These are phyloP conservation scores for Condylostoma magnum DNA, from an alignment of 169 alveolate species.

Conservation along the genomic window DNA sequence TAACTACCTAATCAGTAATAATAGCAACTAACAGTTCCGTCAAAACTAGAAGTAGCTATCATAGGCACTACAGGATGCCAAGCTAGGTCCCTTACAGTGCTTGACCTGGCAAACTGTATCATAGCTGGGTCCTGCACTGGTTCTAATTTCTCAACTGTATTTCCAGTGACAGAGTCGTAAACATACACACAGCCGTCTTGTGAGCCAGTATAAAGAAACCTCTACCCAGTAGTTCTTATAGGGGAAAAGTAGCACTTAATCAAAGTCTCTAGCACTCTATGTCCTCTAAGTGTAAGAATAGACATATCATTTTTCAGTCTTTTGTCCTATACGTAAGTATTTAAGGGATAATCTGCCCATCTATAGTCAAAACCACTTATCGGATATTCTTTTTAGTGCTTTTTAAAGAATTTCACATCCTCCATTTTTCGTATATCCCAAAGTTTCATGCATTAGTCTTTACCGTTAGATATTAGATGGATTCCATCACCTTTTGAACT, in stretches of 20 bases:
- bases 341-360: slow-evolving; percentile 38
- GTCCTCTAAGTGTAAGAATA: slow-evolving; percentile 36
- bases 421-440: slow-evolving; percentile 64
- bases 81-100: slow-evolving; percentile 39
- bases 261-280: slow-evolving; percentile 39
- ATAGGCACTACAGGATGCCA: slow-evolving; percentile 65
- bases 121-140: neutral
- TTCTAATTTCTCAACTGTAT: neutral
- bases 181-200: slow-evolving; percentile 34
- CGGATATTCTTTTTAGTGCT: neutral
- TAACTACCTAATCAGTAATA: neutral
- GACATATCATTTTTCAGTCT: slow-evolving; percentile 12
- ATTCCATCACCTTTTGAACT: slow-evolving; percentile 58
- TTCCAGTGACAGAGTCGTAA: slow-evolving; percentile 36
- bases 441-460: slow-evolving; percentile 45
- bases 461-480: slow-evolving; percentile 54
- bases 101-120: neutral
- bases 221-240: slow-evolving; percentile 35
- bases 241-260: slow-evolving; percentile 58
- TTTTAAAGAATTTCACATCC: neutral
- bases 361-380: slow-evolving; percentile 51
- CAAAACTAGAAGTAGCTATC: slow-evolving; percentile 46
- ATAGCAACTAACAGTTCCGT: neutral
- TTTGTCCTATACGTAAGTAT: neutral
- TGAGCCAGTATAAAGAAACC: slow-evolving; percentile 54